Evolutionary conservation across 2,329 filamentous ascomycete species (phyloP).

Genomic region (Nemania serpens): DNA sequence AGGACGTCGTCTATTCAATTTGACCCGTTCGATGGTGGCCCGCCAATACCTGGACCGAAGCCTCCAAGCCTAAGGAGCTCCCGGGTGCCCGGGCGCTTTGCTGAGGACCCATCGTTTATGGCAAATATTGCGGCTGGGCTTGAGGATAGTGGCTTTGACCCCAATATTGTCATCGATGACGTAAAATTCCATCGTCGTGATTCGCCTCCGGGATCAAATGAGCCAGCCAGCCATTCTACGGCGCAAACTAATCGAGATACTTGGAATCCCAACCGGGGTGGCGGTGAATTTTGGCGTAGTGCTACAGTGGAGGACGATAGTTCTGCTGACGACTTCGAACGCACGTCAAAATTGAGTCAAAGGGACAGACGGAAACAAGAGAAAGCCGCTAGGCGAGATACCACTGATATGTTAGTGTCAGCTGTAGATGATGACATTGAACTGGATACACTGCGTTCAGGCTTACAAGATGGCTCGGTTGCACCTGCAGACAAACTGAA

Average conservation of each 20-base stretch:
- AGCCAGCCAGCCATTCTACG: constrained; percentile 47
- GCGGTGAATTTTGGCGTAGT: constrained; percentile 51
- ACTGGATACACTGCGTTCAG: constrained; percentile 27
- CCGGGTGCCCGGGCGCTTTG: constrained; percentile 68
- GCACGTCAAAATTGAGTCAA: constrained; percentile 36
- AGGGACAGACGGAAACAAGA: constrained; percentile 46
- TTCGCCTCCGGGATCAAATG: constrained; percentile 65
- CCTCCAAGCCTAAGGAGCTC: constrained; percentile 52
- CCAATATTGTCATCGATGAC: constrained; percentile 71
- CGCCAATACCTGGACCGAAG: constrained; percentile 63
- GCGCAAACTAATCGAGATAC: background rate
- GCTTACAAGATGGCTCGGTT: too few relatives aligned
- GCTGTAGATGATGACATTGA: constrained; percentile 28
- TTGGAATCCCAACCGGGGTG: constrained; percentile 30
- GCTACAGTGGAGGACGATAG: constrained; percentile 43
- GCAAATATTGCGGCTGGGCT: constrained; percentile 71
- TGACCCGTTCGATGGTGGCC: constrained; percentile 50
- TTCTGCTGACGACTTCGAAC: constrained; percentile 33
- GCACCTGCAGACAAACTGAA: too few relatives aligned
- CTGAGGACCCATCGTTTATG: constrained; percentile 70
- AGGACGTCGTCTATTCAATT: constrained; percentile 41
- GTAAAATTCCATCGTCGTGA: constrained; percentile 65
- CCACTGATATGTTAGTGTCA: constrained; percentile 33
- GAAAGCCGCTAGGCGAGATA: constrained; percentile 42
- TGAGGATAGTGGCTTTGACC: constrained; percentile 71